These are phyloP conservation scores for Gossypium ekmanianum DNA, from an alignment of 345 rosid species.

Conservation along the genomic window DNA sequence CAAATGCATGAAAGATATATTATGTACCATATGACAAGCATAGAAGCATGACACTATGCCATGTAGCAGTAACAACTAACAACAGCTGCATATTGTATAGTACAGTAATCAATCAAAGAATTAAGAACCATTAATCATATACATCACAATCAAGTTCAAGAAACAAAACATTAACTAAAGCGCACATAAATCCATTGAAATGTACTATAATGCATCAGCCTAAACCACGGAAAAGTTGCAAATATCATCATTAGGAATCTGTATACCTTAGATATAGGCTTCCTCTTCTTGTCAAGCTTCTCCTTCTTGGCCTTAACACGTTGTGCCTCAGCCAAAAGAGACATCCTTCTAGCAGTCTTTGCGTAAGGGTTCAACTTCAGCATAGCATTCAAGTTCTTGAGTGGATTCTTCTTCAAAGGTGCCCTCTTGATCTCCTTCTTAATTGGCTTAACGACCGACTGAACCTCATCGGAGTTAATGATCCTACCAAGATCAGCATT, in stretches of 20 bases:
- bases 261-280: slow-evolving; percentile 61
- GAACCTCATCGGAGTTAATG: slow-evolving; percentile 93
- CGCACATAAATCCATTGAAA: not conserved
- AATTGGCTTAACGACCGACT: slow-evolving; percentile 81
- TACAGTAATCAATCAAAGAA: not conserved
- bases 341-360: slow-evolving; percentile 92
- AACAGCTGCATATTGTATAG: not conserved
- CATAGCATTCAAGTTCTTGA: slow-evolving; percentile 83
- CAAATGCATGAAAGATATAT: not conserved
- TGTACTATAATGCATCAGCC: not conserved
- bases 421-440: slow-evolving; percentile 71
- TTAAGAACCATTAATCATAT: not conserved
- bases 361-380: slow-evolving; percentile 88
- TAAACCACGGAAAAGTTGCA: not conserved
- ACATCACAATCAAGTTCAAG: not conserved
- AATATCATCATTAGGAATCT: not conserved
- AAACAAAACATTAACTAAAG: not conserved
- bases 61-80: not conserved
- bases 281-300: slow-evolving; percentile 87
- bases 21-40: not conserved
- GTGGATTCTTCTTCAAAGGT: slow-evolving; percentile 90
- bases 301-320: slow-evolving; percentile 96
- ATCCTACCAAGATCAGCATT: slow-evolving; percentile 89
- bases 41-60: not conserved
- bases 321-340: slow-evolving; percentile 86